Evolutionary conservation across 2,329 filamentous ascomycete species (phyloP).

Genomic region (Lasiodiplodia sp.): DNA sequence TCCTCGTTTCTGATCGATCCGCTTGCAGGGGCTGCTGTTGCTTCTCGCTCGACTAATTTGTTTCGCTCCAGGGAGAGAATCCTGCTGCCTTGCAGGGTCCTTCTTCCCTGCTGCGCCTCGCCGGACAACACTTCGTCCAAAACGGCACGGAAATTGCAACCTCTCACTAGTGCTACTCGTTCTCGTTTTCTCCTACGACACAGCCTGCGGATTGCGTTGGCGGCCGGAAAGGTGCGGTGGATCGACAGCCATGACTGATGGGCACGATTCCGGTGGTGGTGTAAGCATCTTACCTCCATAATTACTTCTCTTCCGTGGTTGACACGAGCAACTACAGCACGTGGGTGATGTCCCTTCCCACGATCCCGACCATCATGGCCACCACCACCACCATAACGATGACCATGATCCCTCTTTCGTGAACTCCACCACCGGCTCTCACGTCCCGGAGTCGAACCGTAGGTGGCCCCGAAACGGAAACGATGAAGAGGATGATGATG

Average conservation of each 20-base stretch:
- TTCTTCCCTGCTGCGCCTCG: constrained; percentile 6
- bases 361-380: not conserved
- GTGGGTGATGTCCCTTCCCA: not conserved
- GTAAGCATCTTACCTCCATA: not conserved
- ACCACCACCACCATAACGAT: not conserved
- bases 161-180: not conserved
- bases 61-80: not conserved
- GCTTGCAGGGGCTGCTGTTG: not conserved
- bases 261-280: not conserved
- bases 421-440: not conserved
- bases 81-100: constrained; percentile 1
- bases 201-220: not conserved
- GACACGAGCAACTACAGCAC: not conserved
- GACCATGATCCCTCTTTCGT: not conserved
- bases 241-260: not conserved
- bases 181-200: not conserved
- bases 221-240: too few relatives aligned
- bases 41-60: too few relatives aligned
- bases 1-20: not conserved
- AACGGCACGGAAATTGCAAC: not conserved
- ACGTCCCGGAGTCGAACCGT: not conserved
- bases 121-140: not conserved
- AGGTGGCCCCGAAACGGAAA: not conserved
- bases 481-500: not conserved
- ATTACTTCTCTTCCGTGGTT: not conserved